Conservation (phyloP, 2,329 filamentous ascomycete genomes). For the Bertia moriformis region DNA sequence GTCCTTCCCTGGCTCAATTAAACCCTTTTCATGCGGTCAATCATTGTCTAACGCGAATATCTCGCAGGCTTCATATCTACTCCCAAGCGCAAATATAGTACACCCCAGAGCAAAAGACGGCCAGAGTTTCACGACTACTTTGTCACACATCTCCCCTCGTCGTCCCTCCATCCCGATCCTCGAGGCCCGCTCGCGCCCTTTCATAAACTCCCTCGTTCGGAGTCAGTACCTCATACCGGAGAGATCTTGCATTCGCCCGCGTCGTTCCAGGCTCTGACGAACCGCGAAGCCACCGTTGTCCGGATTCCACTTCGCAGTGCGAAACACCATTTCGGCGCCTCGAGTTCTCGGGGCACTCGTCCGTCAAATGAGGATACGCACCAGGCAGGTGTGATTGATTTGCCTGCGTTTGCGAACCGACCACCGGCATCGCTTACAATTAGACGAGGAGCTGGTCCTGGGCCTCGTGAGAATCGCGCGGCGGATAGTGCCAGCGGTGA, state of each 20-base stretch:
- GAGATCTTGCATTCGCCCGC: slow-evolving; percentile 15
- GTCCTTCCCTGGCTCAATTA: too few relatives aligned
- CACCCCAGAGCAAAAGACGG: background rate
- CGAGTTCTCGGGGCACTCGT: slow-evolving; percentile 42
- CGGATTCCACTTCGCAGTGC: slow-evolving; percentile 53
- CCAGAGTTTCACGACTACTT: slow-evolving; percentile 52
- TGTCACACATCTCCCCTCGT: slow-evolving; percentile 52
- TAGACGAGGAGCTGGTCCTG: slow-evolving; percentile 4
- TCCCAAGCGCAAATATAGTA: background rate
- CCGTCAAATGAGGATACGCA: slow-evolving; percentile 55
- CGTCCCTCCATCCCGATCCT: slow-evolving; percentile 45
- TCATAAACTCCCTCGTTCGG: slow-evolving; percentile 46
- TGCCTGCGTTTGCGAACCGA: slow-evolving; percentile 51
- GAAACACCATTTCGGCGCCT: slow-evolving; percentile 54
- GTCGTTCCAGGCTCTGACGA: slow-evolving; percentile 18
- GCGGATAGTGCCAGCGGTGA: slow-evolving; percentile 43
- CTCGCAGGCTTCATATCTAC: background rate
- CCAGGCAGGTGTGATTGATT: slow-evolving; percentile 53
- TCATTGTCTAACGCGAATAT: too few relatives aligned
- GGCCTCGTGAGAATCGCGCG: slow-evolving; percentile 21
- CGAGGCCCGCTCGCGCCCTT: slow-evolving; percentile 21
- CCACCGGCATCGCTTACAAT: slow-evolving; percentile 36
- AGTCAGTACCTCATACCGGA: slow-evolving; percentile 37
- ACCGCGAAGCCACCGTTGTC: slow-evolving; percentile 37
- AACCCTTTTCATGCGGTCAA: too few relatives aligned